Conservation (phyloP, 345 rosid genomes). For the Syzygium aromaticum region DNA sequence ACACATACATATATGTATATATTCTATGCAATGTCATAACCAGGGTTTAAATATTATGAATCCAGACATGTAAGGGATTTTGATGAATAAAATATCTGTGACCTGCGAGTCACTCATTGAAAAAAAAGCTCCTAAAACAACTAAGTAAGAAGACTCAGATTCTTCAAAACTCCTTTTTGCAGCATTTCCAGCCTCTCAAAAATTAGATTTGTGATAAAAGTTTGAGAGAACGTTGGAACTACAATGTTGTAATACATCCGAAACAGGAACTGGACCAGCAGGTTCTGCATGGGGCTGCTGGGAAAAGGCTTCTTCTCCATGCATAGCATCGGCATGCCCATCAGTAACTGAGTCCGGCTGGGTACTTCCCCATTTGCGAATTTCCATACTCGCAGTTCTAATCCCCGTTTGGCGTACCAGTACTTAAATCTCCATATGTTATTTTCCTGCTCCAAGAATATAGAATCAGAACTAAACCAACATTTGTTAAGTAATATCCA, state of each 20-base stretch:
- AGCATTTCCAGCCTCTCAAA: neutral
- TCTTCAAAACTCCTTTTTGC: neutral
- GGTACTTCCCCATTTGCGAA: too few relatives aligned
- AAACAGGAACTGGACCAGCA: conserved; percentile 13
- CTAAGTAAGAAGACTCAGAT: neutral
- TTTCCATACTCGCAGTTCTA: neutral
- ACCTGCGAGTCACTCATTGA: neutral
- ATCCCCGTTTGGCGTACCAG: conserved; percentile 27
- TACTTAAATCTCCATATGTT: conserved; percentile 19
- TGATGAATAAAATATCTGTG: neutral
- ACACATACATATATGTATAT: too few relatives aligned
- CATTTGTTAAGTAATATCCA: neutral
- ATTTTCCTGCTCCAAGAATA: conserved; percentile 34
- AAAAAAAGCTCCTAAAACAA: neutral
- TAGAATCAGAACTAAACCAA: conserved; percentile 1
- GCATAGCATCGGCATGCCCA: conserved; percentile 13
- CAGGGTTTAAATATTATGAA: neutral
- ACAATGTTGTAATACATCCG: conserved; percentile 10
- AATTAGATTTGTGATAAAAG: neutral
- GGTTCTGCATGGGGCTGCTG: conserved; percentile 10
- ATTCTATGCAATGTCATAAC: neutral
- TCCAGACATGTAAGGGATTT: neutral
- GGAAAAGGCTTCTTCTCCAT: conserved; percentile 13
- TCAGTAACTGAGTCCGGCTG: too few relatives aligned
- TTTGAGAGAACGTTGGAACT: neutral